phyloP scores from a whole-genome alignment of 148 eudicot species.

The Agrostemma githago region DNA sequence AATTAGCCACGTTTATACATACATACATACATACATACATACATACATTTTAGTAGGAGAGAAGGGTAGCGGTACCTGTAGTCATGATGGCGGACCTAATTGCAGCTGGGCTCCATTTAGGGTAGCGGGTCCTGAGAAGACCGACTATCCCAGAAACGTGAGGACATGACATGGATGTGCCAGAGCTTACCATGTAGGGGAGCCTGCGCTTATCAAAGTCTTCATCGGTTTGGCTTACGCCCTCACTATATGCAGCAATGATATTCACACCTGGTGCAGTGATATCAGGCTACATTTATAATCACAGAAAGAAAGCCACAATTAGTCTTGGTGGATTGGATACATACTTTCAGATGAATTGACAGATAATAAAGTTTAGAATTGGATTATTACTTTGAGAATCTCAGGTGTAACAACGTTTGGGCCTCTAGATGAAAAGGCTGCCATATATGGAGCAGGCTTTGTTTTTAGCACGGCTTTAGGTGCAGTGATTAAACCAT shows the following conservation, averaged over 20 bases:
- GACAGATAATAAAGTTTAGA: not conserved
- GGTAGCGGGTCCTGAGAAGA: constrained; percentile 47
- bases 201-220: not conserved
- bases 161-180: constrained; percentile 80
- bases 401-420: constrained; percentile 49
- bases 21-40: not conserved
- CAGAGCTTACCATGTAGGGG: constrained; percentile 33
- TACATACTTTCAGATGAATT: not conserved
- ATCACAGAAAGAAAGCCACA: not conserved
- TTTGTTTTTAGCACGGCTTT: constrained; percentile 14
- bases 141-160: constrained; percentile 61
- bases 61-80: constrained; percentile 32
- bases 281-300: constrained; percentile 52
- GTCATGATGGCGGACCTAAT: constrained; percentile 74
- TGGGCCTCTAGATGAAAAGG: constrained; percentile 71
- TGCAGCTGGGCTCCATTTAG: constrained; percentile 63
- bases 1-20: too few relatives aligned
- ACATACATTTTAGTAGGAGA: not conserved
- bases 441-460: constrained; percentile 64
- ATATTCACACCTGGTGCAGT: constrained; percentile 75
- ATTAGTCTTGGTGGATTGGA: not conserved
- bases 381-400: constrained; percentile 41
- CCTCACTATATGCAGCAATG: constrained; percentile 45
- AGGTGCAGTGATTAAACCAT: constrained; percentile 34
- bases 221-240: not conserved